Percentiles rank a stretch among this genome's conserved stretches.
phyloP scores from a whole-genome alignment of 78 protist genomes.

The Monosiga brevicollis region DNA sequence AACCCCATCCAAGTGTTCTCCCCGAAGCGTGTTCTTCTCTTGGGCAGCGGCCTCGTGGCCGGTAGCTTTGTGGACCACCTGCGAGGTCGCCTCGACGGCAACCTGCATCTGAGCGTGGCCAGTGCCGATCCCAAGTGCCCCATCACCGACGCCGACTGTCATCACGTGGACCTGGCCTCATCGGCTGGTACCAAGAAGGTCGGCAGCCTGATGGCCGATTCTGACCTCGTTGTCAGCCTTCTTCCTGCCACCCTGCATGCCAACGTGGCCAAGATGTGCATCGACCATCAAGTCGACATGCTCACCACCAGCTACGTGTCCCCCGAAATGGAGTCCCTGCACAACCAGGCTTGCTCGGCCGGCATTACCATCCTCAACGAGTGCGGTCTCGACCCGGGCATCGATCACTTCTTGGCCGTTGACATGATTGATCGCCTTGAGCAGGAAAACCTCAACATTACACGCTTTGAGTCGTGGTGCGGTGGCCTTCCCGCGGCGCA shows the following conservation, averaged over 20 bases:
- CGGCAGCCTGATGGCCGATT: neutral
- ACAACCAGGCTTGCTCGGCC: neutral
- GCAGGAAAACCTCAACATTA: neutral
- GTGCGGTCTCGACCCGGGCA: slow-evolving; percentile 45
- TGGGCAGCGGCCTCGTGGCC: slow-evolving; percentile 54
- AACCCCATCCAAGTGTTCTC: too few relatives aligned
- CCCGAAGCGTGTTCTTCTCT: slow-evolving; percentile 25
- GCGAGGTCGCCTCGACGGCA: neutral
- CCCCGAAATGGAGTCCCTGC: slow-evolving; percentile 10
- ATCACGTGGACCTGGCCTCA: too few relatives aligned
- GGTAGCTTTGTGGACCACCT: slow-evolving; percentile 35
- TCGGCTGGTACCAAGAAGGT: too few relatives aligned
- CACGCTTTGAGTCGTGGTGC: neutral
- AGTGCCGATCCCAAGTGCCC: neutral
- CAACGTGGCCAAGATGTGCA: neutral
- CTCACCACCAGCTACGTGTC: slow-evolving; percentile 24
- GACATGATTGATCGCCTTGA: neutral
- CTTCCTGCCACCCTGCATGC: neutral
- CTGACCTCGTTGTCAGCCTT: neutral
- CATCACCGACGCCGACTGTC: too few relatives aligned
- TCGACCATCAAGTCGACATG: slow-evolving; percentile 6
- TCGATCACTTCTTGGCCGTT: slow-evolving; percentile 35
- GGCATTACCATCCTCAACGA: slow-evolving; percentile 27
- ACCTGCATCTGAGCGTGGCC: too few relatives aligned
- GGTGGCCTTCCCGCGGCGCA: slow-evolving; percentile 66